Base-by-base conservation (phyloP, 176 grass and related monocot genomes). In the Hordeum marinum region DNA sequence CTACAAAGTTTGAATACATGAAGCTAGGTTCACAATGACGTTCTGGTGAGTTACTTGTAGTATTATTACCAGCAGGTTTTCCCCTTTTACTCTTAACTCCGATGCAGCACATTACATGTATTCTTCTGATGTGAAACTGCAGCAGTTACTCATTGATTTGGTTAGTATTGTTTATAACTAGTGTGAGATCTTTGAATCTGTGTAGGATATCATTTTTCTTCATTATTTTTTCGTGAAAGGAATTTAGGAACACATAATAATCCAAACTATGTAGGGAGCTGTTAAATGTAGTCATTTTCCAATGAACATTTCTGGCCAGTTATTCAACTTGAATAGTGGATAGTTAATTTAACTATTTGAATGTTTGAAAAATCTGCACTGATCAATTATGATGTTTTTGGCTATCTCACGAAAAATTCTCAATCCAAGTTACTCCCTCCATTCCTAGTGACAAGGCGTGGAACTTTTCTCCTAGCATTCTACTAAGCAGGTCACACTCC, bases 1-100 rank as follows among this genome's bases (percentile, higher is more conserved):
- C 83, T 25, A 17, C 85, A 63, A 87, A 86, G 81, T 75, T 92
- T 13, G 90, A 94, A 75, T 76, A 84, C 79, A 84, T 92, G 82
- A 94, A 90, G 84, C 77, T 94, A 87, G 90, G 88, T 72, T 87
- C 85, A 43, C 87, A 94, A 94, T 92, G 84, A 94, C 78, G 63
- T 87, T 90, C 83, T 81, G 84, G 85, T 94, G 31, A 74, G 89
- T 86, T 59, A 34, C 39, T 63, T 76, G 50, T 70, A 54, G 39
- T 63, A 63, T 81, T 25, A 52, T 52, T 52, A 43, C 55, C 6
- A 36, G 46, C 23, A 36, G 17, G 77, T 80, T 85, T 45, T 76
- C 23, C 18, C 6, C 31, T 59, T 50, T 15, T 75, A 72, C 46
- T 36, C 40, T 36, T 59, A 26, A 58, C 60, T 39, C 21, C 25